These are phyloP conservation scores for Plasmopara viticola DNA, from an alignment of 352 stramenopile genomes.

Conservation along the genomic window DNA sequence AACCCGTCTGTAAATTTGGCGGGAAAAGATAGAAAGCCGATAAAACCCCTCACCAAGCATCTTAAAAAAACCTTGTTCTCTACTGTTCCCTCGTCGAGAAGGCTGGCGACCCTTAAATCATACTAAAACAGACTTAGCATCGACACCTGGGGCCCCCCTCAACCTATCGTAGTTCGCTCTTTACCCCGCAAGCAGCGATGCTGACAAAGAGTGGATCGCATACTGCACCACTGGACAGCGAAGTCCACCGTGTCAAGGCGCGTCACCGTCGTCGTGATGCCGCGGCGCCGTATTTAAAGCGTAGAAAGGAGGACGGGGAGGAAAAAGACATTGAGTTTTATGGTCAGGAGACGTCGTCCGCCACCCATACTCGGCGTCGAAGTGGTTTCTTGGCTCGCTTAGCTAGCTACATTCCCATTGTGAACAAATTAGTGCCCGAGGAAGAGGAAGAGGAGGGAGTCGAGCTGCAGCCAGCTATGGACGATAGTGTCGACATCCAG, in stretches of 20 bases:
- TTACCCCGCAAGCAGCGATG: constrained; percentile 9
- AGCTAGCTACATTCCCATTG: constrained; percentile 60
- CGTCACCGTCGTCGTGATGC: constrained; percentile 34
- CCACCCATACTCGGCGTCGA: constrained; percentile 5
- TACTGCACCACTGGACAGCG: constrained; percentile 16
- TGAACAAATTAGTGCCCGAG: constrained; percentile 45
- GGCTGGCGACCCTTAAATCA: background rate
- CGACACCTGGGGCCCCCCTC: too few species aligned
- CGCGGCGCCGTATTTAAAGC: constrained; percentile 31
- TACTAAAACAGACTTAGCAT: constrained; percentile 2
- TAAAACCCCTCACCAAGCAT: constrained; percentile 10
- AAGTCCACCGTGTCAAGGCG: constrained; percentile 13
- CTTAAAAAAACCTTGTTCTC: constrained; percentile 8
- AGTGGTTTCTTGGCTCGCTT: constrained; percentile 47
- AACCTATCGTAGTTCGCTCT: background rate
- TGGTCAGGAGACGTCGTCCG: background rate
- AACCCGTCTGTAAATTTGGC: constrained; percentile 9
- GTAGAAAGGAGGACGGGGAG: constrained; percentile 13
- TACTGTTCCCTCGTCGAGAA: constrained; percentile 2
- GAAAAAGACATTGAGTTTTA: constrained; percentile 17
- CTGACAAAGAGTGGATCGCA: constrained; percentile 26
- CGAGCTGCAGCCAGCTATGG: constrained; percentile 7
- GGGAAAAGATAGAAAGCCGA: constrained; percentile 9
- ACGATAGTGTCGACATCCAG: constrained; percentile 15
- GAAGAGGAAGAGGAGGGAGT: constrained; percentile 22